Base-by-base conservation (phyloP, 441 rosid species). In the Gossypium lobatum region DNA sequence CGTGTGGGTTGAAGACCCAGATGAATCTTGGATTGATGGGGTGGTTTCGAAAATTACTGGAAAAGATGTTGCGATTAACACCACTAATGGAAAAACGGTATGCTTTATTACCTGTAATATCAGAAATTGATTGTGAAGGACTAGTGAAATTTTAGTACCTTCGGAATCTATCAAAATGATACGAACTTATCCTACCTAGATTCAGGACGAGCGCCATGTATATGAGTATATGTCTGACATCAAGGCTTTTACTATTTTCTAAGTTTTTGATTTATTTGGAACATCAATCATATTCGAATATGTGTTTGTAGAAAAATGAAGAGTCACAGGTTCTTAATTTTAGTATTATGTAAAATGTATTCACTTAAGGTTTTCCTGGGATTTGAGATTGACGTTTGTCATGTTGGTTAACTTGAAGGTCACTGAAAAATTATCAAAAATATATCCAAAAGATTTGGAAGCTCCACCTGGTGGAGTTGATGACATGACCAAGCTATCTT, bases 391-490 rank as follows among this genome's bases (percentile, higher is more conserved):
- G 31, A 66, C 68, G 6, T 73, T 67, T 9, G 21, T 20, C 16
- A 2, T 67, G 20, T 13, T 42, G 45, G 60, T 75, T 75, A 59
- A 63, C 50, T 60, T 72, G 62, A 80, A 94, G 98, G 58, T 95
- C 70, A 88, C 85, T 21, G 88, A 90, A 64, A 86, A 80, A 53
- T 72, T 95, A 75, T 85, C 96, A 48, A 93, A 86, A 81, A 72
- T 93, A 80, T 93, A 90, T 77, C 98, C 99, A 34, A 93, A 90
- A 57, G 98, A 95, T 75, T 78, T 84, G 83, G 99, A 95, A 87
- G 97, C 97, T 78, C 96, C 97, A 50, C 87, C 98, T 20, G 99
- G 97, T 50, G 99, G 99, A 63, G 99, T 95, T 76, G 98, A 95
- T 90, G 99, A 93, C 86, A 95, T 95, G 99, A 93, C 98, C 73